phyloP scores from a whole-genome alignment of 176 grass and related monocot species.

The Aegilops bicornis region DNA sequence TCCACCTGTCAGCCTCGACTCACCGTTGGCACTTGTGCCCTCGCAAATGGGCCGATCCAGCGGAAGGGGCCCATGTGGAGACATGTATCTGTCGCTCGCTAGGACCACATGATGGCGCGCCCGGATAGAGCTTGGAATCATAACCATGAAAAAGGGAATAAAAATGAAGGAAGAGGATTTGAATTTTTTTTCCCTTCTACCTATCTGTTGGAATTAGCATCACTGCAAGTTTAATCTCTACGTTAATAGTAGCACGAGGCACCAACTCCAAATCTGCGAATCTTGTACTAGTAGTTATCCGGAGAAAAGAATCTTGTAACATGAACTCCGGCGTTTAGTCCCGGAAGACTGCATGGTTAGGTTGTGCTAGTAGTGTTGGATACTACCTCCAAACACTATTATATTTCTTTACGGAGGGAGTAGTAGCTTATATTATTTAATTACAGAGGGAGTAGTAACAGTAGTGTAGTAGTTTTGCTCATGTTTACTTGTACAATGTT shows the following conservation, averaged over 20 bases:
- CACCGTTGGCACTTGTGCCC: neutral
- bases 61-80: neutral
- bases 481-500: too few relatives aligned
- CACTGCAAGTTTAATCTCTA: neutral
- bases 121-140: constrained; percentile 39
- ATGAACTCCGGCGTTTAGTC: constrained; percentile 15
- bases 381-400: neutral
- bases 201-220: too few relatives aligned
- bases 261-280: neutral
- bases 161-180: neutral
- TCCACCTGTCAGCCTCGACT: neutral
- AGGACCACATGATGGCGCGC: constrained; percentile 25
- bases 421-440: neutral
- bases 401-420: too few relatives aligned
- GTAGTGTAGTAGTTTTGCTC: neutral
- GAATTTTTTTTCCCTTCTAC: neutral
- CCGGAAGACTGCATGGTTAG: neutral
- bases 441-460: too few relatives aligned
- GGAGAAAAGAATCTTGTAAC: constrained; percentile 33
- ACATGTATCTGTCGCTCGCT: constrained; percentile 7
- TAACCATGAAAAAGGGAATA: constrained; percentile 17
- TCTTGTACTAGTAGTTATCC: neutral
- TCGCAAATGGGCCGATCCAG: neutral
- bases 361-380: neutral
- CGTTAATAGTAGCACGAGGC: neutral